Percentiles rank a stretch among this genome's conserved stretches.
These are phyloP conservation scores for Aspergillus sp. DNA, from an alignment of 2,329 filamentous ascomycete species.

Conservation along the genomic window DNA sequence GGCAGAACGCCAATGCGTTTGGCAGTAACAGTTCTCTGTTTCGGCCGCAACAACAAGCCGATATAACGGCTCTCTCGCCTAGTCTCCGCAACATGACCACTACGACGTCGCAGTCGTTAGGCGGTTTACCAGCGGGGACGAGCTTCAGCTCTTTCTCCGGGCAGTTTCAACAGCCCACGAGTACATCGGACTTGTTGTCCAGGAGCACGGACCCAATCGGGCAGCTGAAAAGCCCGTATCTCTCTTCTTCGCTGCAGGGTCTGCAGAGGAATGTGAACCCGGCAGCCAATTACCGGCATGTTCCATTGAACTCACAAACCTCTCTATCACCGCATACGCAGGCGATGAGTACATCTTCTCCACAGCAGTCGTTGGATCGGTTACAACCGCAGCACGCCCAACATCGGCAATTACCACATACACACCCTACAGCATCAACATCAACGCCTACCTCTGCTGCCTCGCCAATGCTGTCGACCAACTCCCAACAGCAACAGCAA, in stretches of 20 bases:
- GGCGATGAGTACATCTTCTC: constrained; percentile 30
- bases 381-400: constrained; percentile 31
- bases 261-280: constrained; percentile 32
- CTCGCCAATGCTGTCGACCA: constrained; percentile 20
- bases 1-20: constrained; percentile 28
- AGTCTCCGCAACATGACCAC: constrained; percentile 36
- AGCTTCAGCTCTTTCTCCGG: constrained; percentile 29
- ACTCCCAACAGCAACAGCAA: constrained; percentile 21
- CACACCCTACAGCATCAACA: constrained; percentile 13
- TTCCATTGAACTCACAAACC: constrained; percentile 28
- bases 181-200: constrained; percentile 29
- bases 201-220: constrained; percentile 28
- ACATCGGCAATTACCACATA: constrained; percentile 21
- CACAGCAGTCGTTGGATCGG: constrained; percentile 32
- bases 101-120: constrained; percentile 28
- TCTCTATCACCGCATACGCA: constrained; percentile 30
- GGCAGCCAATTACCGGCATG: constrained; percentile 31
- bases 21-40: constrained; percentile 28
- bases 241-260: constrained; percentile 24
- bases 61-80: constrained; percentile 27
- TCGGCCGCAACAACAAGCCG: constrained; percentile 28
- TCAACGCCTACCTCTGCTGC: constrained; percentile 16
- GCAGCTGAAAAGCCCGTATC: constrained; percentile 25
- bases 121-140: constrained; percentile 28
- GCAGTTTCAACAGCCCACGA: constrained; percentile 30